Evolutionary conservation across 2,329 filamentous ascomycete species (phyloP), one percentile per base, ranked within the genome.

Genomic region (Rhinocladiella similis): DNA sequence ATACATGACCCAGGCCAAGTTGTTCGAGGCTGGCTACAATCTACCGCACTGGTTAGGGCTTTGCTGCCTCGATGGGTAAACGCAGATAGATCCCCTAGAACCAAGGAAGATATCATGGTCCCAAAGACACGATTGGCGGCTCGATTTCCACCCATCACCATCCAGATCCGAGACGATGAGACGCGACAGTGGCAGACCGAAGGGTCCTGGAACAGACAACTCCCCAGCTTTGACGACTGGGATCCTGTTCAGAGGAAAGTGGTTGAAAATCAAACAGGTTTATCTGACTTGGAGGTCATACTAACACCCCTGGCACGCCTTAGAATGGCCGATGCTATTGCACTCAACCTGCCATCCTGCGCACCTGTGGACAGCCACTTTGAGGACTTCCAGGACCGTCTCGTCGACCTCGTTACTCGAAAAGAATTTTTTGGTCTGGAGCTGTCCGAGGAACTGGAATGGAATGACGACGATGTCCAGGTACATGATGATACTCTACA

Each of bases 281-380:
- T 25, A 2, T 53, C 49, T 27, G 54, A 53, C 25, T 22, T 57
- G 19, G 22, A 53, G 38, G 25, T 38, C 6, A 57, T 57, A 14
- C 29, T 57, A 36, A 57, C 42, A 46, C 49, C 54, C n/a, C 38
- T 57, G n/a, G 5, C 12, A 36, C 54, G 54, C 42, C 2, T 57
- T 13, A 33, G 54, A 53, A 14, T 49, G 53, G 49, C 43, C 20
- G 50, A 57, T 2, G 36, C 49, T 36, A 18, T 53, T 14, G 18
- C 16, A 1, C 2, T 57, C 38, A 22, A 49, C 9, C 49, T 56
- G 19, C 49, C 54, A 10, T 39, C 36, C 12, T n/a, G 18, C 22
- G 25, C 52, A 22, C 39, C 54, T 7, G 18, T 29, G 43, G 33
- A 16, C 2, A n/a, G 14, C 6, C 13, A 33, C 10, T 14, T 48